phyloP scores from a whole-genome alignment of 805 yeast species.

The Candida stauntonica region DNA sequence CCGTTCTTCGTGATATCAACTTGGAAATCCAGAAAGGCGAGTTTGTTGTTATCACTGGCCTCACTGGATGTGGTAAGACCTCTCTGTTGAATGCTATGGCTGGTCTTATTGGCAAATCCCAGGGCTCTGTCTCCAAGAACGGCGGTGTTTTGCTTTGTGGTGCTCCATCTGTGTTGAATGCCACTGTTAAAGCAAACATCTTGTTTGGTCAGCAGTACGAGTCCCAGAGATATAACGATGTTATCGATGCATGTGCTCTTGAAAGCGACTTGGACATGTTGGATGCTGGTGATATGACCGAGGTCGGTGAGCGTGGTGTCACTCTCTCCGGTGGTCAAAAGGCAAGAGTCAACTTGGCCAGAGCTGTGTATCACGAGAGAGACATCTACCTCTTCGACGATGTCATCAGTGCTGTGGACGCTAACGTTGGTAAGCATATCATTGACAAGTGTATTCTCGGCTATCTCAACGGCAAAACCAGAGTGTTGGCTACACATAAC shows the following conservation, averaged over 20 bases:
- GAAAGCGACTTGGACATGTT: slow-evolving; percentile 65
- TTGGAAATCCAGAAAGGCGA: slow-evolving; percentile 4
- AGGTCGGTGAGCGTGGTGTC: slow-evolving; percentile 94
- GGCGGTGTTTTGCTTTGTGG: slow-evolving; percentile 45
- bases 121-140: slow-evolving; percentile 43
- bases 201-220: slow-evolving; percentile 80
- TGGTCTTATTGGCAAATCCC: slow-evolving; percentile 42
- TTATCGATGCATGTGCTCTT: slow-evolving; percentile 81
- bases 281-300: slow-evolving; percentile 82
- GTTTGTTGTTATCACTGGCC: slow-evolving; percentile 9
- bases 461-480: slow-evolving; percentile 49
- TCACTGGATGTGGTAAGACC: slow-evolving; percentile 63
- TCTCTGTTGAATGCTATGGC: slow-evolving; percentile 5
- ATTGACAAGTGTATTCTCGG: slow-evolving; percentile 62
- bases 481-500: slow-evolving; percentile 81
- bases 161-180: slow-evolving; percentile 90
- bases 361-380: slow-evolving; percentile 76
- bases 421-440: slow-evolving; percentile 70
- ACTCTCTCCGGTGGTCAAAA: slow-evolving; percentile 95
- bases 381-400: slow-evolving; percentile 32
- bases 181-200: slow-evolving; percentile 81
- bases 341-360: slow-evolving; percentile 85
- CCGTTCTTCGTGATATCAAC: slow-evolving; percentile 33
- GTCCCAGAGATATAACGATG: slow-evolving; percentile 65
- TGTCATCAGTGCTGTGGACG: slow-evolving; percentile 65